Percentiles rank a stretch among this genome's conserved stretches.
Evolutionary conservation across 495 filamentous ascomycete genomes (phyloP).

Genomic region (Penicillium bovifimosum): DNA sequence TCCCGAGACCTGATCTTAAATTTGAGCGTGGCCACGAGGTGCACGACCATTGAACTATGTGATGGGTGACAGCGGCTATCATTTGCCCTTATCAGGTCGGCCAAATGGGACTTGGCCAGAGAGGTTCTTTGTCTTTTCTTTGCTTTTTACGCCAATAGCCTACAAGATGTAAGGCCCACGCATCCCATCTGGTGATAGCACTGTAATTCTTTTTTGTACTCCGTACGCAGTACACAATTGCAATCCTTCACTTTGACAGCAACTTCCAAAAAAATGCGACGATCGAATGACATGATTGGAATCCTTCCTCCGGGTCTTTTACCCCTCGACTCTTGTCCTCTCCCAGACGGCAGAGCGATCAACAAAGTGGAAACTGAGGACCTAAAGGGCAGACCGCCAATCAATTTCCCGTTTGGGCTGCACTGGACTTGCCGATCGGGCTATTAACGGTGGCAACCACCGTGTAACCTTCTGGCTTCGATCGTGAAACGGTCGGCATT

Average conservation of each 20-base stretch:
- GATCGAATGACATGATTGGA: not conserved
- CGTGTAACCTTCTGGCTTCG: conserved; percentile 11
- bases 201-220: not conserved
- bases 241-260: not conserved
- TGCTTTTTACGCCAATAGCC: not conserved
- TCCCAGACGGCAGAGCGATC: conserved; percentile 8
- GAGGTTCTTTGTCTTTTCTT: not conserved
- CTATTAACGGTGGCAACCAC: conserved; percentile 25
- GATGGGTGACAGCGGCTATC: conserved; percentile 29
- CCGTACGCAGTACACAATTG: not conserved
- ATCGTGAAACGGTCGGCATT: conserved; percentile 30
- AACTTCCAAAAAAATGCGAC: no score
- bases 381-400: conserved; percentile 2
- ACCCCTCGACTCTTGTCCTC: not conserved
- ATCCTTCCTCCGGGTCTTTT: not conserved
- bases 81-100: conserved; percentile 21
- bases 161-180: not conserved
- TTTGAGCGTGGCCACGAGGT: conserved; percentile 23
- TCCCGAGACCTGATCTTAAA: conserved; percentile 7
- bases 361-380: conserved; percentile 14
- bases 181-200: not conserved
- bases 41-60: conserved; percentile 17
- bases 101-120: conserved; percentile 7
- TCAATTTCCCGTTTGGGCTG: conserved; percentile 15
- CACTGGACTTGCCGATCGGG: conserved; percentile 16